These are phyloP conservation scores for Aspergillus sp. DNA, from an alignment of 2,329 filamentous ascomycete species.

Conservation along the genomic window DNA sequence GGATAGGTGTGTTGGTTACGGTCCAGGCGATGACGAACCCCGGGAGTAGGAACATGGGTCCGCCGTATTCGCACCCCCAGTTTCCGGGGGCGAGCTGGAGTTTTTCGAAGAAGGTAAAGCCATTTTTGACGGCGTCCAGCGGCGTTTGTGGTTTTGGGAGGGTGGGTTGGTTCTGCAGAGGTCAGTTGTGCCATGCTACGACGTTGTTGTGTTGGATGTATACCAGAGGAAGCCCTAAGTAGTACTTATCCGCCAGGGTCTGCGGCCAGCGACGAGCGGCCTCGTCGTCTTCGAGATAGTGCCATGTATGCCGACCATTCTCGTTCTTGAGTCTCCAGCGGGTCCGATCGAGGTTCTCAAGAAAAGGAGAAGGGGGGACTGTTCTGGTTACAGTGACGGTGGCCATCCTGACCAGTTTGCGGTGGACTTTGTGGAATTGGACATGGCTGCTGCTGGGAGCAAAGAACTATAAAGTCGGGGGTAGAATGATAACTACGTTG, in stretches of 20 bases:
- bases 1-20: conserved; percentile 82
- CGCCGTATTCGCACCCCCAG: conserved; percentile 97
- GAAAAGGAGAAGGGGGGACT: not conserved
- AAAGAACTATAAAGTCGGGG: not conserved
- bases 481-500: conserved; percentile 10
- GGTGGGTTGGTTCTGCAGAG: conserved; percentile 66
- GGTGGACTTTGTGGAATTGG: not conserved
- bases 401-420: not conserved
- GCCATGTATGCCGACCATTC: conserved; percentile 86
- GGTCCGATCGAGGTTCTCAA: conserved; percentile 1
- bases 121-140: conserved; percentile 77
- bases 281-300: conserved; percentile 75
- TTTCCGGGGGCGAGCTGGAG: conserved; percentile 86
- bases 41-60: conserved; percentile 91
- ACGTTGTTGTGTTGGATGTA: conserved; percentile 7
- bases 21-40: conserved; percentile 84
- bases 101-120: conserved; percentile 81
- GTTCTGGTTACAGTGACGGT: not conserved
- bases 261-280: conserved; percentile 79
- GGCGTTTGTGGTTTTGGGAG: conserved; percentile 71
- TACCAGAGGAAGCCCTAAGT: conserved; percentile 77
- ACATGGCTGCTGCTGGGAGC: not conserved
- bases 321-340: conserved; percentile 83
- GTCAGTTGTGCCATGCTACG: not conserved
- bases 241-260: conserved; percentile 81